Percentiles rank a stretch among this genome's conserved stretches.
These are phyloP conservation scores for Cyberlindnera sargentensis DNA, from an alignment of 805 yeast genomes.

Conservation along the genomic window DNA sequence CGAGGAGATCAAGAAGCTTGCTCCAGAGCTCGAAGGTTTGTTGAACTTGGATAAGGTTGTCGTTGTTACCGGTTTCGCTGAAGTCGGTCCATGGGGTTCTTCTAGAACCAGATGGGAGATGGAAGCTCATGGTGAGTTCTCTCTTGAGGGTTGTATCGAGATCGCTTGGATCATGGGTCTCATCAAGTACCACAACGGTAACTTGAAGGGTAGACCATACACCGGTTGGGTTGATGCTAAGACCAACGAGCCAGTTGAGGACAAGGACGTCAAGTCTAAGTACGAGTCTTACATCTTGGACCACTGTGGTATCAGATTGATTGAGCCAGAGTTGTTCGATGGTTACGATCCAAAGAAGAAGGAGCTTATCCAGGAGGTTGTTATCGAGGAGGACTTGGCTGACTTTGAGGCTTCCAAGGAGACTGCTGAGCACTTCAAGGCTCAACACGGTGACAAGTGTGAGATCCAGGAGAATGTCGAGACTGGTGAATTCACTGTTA, in stretches of 20 bases:
- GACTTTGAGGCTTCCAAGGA: slow-evolving; percentile 93
- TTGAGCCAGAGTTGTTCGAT: slow-evolving; percentile 90
- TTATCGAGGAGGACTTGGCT: slow-evolving; percentile 93
- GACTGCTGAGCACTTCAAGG: slow-evolving; percentile 90
- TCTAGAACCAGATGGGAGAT: slow-evolving; percentile 99
- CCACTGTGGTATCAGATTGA: slow-evolving; percentile 94
- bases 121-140: slow-evolving; percentile 93
- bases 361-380: slow-evolving; percentile 90
- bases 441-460: slow-evolving; percentile 89
- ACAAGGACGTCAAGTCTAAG: slow-evolving; percentile 84
- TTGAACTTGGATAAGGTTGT: slow-evolving; percentile 86
- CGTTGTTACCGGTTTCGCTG: slow-evolving; percentile 97
- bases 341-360: slow-evolving; percentile 96
- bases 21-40: slow-evolving; percentile 82
- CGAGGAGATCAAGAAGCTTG: slow-evolving; percentile 57
- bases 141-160: slow-evolving; percentile 95
- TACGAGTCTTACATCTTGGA: slow-evolving; percentile 85
- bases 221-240: slow-evolving; percentile 98
- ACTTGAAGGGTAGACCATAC: slow-evolving; percentile 82
- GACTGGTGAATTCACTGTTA: slow-evolving; percentile 88
- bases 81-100: slow-evolving; percentile 99
- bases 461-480: slow-evolving; percentile 86
- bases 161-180: slow-evolving; percentile 99
- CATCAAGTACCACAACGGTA: slow-evolving; percentile 91
- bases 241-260: slow-evolving; percentile 89